These are phyloP conservation scores for Nakazawaea pomicola DNA, from an alignment of 805 yeast genomes.

Conservation along the genomic window DNA sequence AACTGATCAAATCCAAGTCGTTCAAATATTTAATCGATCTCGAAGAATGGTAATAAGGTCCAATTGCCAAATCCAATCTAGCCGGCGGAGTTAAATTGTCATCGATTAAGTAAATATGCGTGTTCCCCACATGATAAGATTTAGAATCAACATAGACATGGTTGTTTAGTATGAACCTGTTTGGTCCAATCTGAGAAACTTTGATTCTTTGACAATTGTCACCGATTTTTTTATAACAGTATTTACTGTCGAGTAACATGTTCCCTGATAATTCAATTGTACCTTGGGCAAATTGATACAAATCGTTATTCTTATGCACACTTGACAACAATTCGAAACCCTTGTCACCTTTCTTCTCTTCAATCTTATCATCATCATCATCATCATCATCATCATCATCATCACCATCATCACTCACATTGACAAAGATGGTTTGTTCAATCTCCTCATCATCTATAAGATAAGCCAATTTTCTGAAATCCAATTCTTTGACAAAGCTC, in stretches of 20 bases:
- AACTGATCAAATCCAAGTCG: conserved; percentile 44
- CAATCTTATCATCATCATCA: conserved; percentile 13
- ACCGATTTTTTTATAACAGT: conserved; percentile 56
- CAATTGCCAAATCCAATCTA: conserved; percentile 59
- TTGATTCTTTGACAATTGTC: conserved; percentile 61
- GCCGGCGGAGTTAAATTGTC: conserved; percentile 60
- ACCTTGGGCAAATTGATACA: conserved; percentile 63
- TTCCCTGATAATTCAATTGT: conserved; percentile 29
- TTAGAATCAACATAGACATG: conserved; percentile 35
- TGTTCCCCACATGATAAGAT: conserved; percentile 46
- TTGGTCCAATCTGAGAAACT: conserved; percentile 29
- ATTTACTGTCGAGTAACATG: conserved; percentile 42
- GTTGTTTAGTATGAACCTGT: conserved; percentile 46
- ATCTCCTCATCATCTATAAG: conserved; percentile 49
- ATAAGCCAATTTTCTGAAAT: conserved; percentile 49
- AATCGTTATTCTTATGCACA: conserved; percentile 29
- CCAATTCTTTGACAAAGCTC: conserved; percentile 63
- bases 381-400: conserved; percentile 30
- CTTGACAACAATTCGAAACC: conserved; percentile 17
- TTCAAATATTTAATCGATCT: conserved; percentile 56
- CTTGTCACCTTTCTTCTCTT: too few species aligned
- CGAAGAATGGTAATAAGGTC: conserved; percentile 59
- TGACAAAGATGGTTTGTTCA: conserved; percentile 60
- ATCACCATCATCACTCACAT: conserved; percentile 29
- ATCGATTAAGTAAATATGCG: conserved; percentile 60